A percentile compares a stretch with the other conserved stretches of the same genome.
Conservation (phyloP, 2,329 filamentous ascomycete genomes). For the Tolypocladium pustulatum region DNA sequence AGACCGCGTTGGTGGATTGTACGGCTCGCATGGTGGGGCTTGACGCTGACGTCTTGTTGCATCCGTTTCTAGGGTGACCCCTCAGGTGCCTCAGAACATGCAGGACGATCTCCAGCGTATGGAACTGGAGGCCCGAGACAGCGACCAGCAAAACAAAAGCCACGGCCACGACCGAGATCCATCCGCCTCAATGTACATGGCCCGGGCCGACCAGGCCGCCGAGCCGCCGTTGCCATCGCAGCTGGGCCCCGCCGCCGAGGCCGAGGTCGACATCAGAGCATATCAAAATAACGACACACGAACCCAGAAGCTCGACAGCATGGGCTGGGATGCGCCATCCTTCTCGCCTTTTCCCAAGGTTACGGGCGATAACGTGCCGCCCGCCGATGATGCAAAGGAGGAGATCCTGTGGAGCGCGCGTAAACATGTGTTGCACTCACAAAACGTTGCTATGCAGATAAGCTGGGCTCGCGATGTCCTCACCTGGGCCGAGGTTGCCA, state of each 20-base stretch:
- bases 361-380: conserved; percentile 77
- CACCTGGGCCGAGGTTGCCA: conserved; percentile 74
- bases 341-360: conserved; percentile 91
- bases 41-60: conserved; percentile 23
- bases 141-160: conserved; percentile 21
- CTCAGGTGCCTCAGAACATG: conserved; percentile 94
- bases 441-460: conserved; percentile 92
- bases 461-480: conserved; percentile 93
- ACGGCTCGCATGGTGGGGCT: conserved; percentile 16
- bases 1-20: conserved; percentile 1
- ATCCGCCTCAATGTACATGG: conserved; percentile 30
- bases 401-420: conserved; percentile 78
- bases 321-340: conserved; percentile 53
- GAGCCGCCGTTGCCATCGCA: neutral
- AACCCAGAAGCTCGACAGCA: conserved; percentile 25
- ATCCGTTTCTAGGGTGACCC: conserved; percentile 61
- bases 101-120: conserved; percentile 87
- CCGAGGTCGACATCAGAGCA: conserved; percentile 22
- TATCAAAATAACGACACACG: conserved; percentile 27
- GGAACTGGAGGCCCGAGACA: conserved; percentile 63
- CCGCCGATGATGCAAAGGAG: conserved; percentile 90
- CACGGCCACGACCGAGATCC: conserved; percentile 30
- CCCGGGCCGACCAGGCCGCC: conserved; percentile 5
- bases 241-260: conserved; percentile 13
- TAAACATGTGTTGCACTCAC: conserved; percentile 76